Base-by-base conservation (phyloP, 495 filamentous ascomycete species). In the Hypoxylon subgilvum region DNA sequence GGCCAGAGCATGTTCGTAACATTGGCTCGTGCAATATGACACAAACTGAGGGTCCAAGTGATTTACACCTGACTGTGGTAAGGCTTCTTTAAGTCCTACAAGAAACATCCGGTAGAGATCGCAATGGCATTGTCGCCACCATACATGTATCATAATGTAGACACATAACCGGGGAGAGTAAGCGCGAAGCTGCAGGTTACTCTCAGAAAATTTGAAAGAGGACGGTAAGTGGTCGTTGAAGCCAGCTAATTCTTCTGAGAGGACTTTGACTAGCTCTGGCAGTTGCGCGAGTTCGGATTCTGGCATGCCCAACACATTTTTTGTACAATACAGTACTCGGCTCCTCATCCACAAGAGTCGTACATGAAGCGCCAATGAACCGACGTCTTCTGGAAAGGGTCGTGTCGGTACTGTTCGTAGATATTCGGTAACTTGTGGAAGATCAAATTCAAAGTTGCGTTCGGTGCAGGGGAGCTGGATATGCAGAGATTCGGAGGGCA, bases 371-470 rank as follows among this genome's bases (percentile, higher is more conserved):
- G 76, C 77, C 36, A 79, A 63, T 32, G 76, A 75, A 4, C 78
- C 77, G 5, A 80, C 64, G n/a, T 77, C 76, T 13, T 80, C 76
- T 1, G 74, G 70, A 1, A 79, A 72, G 1, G 71, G 63, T 1
- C 56, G 66, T 0, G 72, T 68, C 0, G 58, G 66, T 1, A 75
- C 71, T 0, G 70, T 69, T 12, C 69, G 63, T 5, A 79, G 70
- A 28, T 70, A 66, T 45, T 79, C 78, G 4, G 78, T 80, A 2
- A 68, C 61, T 52, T 78, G 74, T 0, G 78, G 76, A 6, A 80
- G 69, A 61, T 80, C 78, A 50, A 79, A 77, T 54, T 80, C 77
- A 27, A 81, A 81, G 54, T 79, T 77, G 6, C 76, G 75, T 58
- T 81, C 78, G 61, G 78, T 81, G 56, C 78, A 80, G 0, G 77